Evolutionary conservation across 306 rosid species (phyloP), one percentile per base, ranked within the genome.

Genomic region (Vigna mungo): DNA sequence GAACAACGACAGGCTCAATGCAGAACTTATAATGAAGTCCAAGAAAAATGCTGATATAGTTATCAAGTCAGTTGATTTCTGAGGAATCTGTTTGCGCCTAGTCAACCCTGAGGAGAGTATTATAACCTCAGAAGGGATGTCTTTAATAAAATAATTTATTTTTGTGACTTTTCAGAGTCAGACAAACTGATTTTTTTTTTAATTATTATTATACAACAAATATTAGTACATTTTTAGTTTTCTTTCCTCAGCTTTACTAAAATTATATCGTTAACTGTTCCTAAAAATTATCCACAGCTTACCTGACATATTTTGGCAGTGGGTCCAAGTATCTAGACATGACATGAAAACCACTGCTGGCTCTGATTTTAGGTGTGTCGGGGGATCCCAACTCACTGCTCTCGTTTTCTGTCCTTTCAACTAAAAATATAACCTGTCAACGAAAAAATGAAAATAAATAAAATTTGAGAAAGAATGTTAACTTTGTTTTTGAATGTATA

Each of bases 1-100:
- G 72, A 68, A 92, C 89, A 92, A 95, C 36, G 96, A 95, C 85
- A 78, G 91, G 83, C 90, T 91, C 11, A 95, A 95, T 68, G 97
- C 93, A 5, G 97, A 90, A 85, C 89, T 86, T 64, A 79, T 95
- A 72, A 80, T 86, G 80, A 90, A 92, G 87, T 90, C 93, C 60
- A 92, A 88, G 91, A 86, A 75, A 83, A 92, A 90, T 66, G 94
- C 93, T 52, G 93, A 92, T 85, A 41, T 90, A 72, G 74, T 92
- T 64, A 92, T 94, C 63, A 84, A 84, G 72, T 94, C 98, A 6
- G 83, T 94, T 61, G 96, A 92, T 80, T 82, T 84, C 81, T 92
- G 86, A 90, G 66, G 63, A 85, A 71, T 77, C 64, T 10, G 55
- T 64, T 52, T 48, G 71, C 25, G 47, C 47, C 6, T 44, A 7